Base-by-base conservation (phyloP, 306 rosid species). In the Crataegus laevigata region DNA sequence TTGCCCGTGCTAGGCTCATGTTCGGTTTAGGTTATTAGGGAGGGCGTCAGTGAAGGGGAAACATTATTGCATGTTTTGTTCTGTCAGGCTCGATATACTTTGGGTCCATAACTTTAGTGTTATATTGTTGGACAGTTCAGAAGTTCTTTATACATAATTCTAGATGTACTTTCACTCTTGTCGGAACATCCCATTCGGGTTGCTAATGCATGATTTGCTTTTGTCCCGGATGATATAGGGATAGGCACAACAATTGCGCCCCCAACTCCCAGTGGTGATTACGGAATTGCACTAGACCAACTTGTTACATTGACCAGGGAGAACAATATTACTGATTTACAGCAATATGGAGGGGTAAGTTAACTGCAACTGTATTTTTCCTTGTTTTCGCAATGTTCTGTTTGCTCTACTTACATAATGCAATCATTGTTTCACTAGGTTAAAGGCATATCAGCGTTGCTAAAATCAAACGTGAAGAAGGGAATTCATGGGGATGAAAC, bases 301-400 rank as follows among this genome's bases (percentile, higher is more conserved):
- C 96, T 94, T 75, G 89, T 77, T 79, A 84, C 97, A 34, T 57
- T 91, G 88, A 85, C 90, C 51, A 91, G 94, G 81, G 93, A 90
- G 69, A 90, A 89, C 57, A 83, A 84, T 13, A 3, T 74, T 78
- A 77, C 87, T 36, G 71, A 87, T 73, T 69, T 94, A 76, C 89
- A 92, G 72, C 85, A 88, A 71, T 80, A 79, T 77, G 96, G 94
- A 81, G 99, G 99, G 89, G 99, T 88, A 83, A 76, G 89, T 83
- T 74, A 68, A 28, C 60, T 34, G 71, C 58, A 57, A 38, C 43
- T 50, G 45, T 57, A 13, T 66, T 47, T 55, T 38, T n/a, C 54
- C 54, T 21, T 51, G n/a, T 82, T 34, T 66, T 63, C 32, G 45
- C 58, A 1, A 19, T 40, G 28, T 68, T 50, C 22, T 47, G 51